Percentiles rank a stretch among this genome's conserved stretches.
These are phyloP conservation scores for Solanum habrochaites DNA, from an alignment of 257 asterid genomes.

Conservation along the genomic window DNA sequence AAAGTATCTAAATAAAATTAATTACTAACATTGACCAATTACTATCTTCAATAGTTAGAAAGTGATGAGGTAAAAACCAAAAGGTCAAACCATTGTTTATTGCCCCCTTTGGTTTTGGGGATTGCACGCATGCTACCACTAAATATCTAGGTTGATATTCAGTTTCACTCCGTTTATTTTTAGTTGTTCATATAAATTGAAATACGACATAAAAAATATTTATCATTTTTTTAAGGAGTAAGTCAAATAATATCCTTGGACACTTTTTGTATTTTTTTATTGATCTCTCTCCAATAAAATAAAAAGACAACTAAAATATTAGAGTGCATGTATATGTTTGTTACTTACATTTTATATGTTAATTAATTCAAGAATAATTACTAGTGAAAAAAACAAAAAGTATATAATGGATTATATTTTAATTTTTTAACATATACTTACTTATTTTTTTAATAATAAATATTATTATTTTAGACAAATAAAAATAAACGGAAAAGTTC, in stretches of 20 bases:
- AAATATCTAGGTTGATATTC: background rate
- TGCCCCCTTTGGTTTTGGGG: background rate
- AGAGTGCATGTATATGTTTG: no score
- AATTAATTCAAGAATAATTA: no score
- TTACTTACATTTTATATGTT: no score
- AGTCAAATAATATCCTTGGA: background rate
- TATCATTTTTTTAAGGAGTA: background rate
- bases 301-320: background rate
- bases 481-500: background rate
- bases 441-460: no score
- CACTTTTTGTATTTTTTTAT: background rate
- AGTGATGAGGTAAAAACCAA: background rate
- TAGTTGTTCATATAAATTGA: no score
- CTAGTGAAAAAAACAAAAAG: no score
- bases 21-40: background rate
- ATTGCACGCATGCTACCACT: background rate
- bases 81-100: background rate
- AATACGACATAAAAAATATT: accelerated
- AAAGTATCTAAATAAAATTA: background rate
- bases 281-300: background rate
- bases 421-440: background rate
- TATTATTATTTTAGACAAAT: background rate
- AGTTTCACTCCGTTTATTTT: background rate
- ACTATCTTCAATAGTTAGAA: background rate
- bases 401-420: background rate